These are phyloP conservation scores for Arthroderma uncinatum DNA, from an alignment of 2,329 filamentous ascomycete genomes.

Conservation along the genomic window DNA sequence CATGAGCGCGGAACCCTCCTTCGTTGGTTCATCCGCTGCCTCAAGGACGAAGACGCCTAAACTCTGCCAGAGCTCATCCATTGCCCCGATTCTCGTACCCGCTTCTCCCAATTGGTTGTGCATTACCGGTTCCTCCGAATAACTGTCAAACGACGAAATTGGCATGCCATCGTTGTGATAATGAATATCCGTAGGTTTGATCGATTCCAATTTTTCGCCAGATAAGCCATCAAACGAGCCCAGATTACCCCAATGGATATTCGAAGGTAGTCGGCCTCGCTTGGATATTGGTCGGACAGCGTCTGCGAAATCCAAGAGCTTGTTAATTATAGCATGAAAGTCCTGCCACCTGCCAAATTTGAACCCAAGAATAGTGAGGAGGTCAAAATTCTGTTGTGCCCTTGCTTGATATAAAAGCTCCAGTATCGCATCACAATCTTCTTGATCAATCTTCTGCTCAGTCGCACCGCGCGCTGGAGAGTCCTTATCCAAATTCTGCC, in stretches of 20 bases:
- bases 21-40: conserved; percentile 27
- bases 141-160: conserved; percentile 10
- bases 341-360: conserved; percentile 31
- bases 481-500: conserved; percentile 8
- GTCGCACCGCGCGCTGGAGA: not conserved
- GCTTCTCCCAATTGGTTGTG: conserved; percentile 11
- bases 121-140: conserved; percentile 13
- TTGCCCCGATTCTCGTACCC: conserved; percentile 14
- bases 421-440: conserved; percentile 23
- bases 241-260: conserved; percentile 21
- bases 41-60: conserved; percentile 33
- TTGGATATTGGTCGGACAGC: conserved; percentile 15
- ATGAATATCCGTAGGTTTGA: not conserved
- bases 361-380: conserved; percentile 32
- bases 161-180: not conserved
- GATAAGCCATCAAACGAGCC: conserved; percentile 25
- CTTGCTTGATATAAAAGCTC: conserved; percentile 25
- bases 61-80: conserved; percentile 31
- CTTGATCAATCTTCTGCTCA: conserved; percentile 13
- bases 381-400: conserved; percentile 22
- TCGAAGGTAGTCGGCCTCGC: conserved; percentile 19
- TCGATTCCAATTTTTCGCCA: conserved; percentile 3
- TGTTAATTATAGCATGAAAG: conserved; percentile 29
- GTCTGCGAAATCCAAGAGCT: conserved; percentile 30
- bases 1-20: conserved; percentile 32